These are phyloP conservation scores for Aplosporella prunicola DNA, from an alignment of 2,329 filamentous ascomycete species.

Conservation along the genomic window DNA sequence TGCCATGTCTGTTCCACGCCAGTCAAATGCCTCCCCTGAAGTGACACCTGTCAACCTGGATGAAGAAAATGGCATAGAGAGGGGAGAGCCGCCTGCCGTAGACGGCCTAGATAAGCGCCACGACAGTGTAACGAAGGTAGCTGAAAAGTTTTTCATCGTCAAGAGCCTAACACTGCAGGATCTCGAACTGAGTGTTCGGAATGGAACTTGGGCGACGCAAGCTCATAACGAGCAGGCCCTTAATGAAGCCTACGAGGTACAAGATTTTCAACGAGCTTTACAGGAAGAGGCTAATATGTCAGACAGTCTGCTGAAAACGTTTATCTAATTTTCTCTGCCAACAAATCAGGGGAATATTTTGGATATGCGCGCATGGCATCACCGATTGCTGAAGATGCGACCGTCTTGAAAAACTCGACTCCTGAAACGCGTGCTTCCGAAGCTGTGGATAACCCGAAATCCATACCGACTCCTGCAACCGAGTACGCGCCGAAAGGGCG, in stretches of 20 bases:
- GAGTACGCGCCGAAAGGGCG: slow-evolving; percentile 69
- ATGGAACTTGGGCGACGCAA: slow-evolving; percentile 88
- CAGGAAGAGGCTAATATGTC: slow-evolving; percentile 10
- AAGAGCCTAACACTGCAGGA: slow-evolving; percentile 91
- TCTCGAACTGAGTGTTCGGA: slow-evolving; percentile 76
- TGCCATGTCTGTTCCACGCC: slow-evolving; percentile 28
- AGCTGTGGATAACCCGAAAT: slow-evolving; percentile 62
- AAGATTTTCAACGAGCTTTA: slow-evolving; percentile 21
- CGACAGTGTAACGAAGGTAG: slow-evolving; percentile 30
- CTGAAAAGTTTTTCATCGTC: slow-evolving; percentile 80
- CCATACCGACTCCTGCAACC: slow-evolving; percentile 70
- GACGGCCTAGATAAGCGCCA: slow-evolving; percentile 12
- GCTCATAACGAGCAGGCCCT: slow-evolving; percentile 80
- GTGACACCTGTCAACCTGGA: slow-evolving; percentile 11
- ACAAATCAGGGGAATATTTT: slow-evolving; percentile 96
- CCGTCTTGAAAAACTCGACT: slow-evolving; percentile 37
- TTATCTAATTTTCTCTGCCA: slow-evolving; percentile 89
- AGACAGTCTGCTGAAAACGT: slow-evolving; percentile 67
- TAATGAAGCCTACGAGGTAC: slow-evolving; percentile 73
- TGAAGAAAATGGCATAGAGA: neutral
- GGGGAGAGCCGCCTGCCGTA: neutral
- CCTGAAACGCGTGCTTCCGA: slow-evolving; percentile 45
- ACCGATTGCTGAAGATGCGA: slow-evolving; percentile 66
- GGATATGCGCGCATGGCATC: slow-evolving; percentile 89
- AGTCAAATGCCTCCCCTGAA: slow-evolving; percentile 19